Conservation (phyloP, 1,284 basidiomycete species). For the Ceratobasidium sp. region DNA sequence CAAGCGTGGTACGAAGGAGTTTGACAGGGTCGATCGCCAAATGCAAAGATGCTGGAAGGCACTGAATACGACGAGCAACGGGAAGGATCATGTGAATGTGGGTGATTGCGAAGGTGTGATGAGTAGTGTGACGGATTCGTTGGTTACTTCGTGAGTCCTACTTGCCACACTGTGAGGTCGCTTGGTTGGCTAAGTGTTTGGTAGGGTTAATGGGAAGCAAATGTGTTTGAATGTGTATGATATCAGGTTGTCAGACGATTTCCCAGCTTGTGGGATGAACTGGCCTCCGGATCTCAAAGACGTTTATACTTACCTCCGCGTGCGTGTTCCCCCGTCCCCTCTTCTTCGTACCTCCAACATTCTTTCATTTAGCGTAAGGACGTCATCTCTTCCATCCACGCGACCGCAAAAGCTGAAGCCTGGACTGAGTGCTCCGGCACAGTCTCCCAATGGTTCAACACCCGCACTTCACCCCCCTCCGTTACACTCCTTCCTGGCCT, state of each 20-base stretch:
- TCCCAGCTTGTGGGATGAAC: constrained; percentile 96
- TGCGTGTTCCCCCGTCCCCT: constrained; percentile 57
- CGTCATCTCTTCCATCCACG: constrained; percentile 87
- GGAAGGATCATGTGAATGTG: constrained; percentile 67
- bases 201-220: constrained; percentile 73
- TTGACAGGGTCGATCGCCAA: constrained; percentile 69
- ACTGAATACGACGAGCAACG: constrained; percentile 61
- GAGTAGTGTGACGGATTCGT: constrained; percentile 62
- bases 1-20: constrained; percentile 75
- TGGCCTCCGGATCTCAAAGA: constrained; percentile 93
- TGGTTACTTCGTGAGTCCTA: constrained; percentile 61
- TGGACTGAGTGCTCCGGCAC: constrained; percentile 90
- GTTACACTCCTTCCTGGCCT: constrained; percentile 83
- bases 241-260: constrained; percentile 83
- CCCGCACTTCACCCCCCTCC: constrained; percentile 71
- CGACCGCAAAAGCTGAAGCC: constrained; percentile 75
- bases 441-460: constrained; percentile 73
- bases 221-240: constrained; percentile 98
- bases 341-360: constrained; percentile 32
- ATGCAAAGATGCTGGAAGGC: constrained; percentile 72
- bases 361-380: constrained; percentile 69
- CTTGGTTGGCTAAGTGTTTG: neutral
- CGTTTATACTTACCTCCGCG: constrained; percentile 82
- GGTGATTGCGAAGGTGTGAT: constrained; percentile 75
- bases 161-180: neutral